A percentile compares a stretch with the other conserved stretches of the same genome.
Conservation (phyloP, 345 rosid genomes). For the Brassica nigra region DNA sequence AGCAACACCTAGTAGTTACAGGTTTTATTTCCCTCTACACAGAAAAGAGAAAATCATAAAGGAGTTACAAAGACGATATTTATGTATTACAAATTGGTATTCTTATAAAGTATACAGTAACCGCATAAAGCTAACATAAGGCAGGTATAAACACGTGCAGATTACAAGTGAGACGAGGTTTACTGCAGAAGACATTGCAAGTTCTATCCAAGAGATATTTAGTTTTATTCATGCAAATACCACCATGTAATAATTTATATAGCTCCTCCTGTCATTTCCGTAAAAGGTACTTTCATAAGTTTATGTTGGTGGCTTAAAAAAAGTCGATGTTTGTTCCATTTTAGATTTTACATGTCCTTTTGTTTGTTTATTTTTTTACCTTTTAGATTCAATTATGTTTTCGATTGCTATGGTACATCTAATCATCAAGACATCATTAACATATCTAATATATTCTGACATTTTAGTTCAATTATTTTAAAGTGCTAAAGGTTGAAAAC, state of each 20-base stretch:
- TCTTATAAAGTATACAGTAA: conserved; percentile 5
- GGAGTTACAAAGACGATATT: background rate
- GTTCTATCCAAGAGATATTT: conserved; percentile 86
- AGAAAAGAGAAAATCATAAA: background rate
- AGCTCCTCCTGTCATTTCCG: conserved; percentile 3
- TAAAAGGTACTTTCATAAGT: conserved; percentile 13
- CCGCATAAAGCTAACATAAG: conserved; percentile 10
- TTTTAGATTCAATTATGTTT: conserved; percentile 13
- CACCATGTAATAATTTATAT: conserved; percentile 46
- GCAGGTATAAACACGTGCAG: conserved; percentile 44
- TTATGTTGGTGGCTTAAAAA: conserved; percentile 1
- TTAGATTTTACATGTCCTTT: conserved; percentile 13
- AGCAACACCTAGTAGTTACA: background rate
- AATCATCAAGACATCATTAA: conserved; percentile 18
- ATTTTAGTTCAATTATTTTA: background rate
- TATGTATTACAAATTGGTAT: conserved; percentile 11
- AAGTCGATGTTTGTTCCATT: conserved; percentile 26
- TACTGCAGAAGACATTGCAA: conserved; percentile 86
- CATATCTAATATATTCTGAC: background rate
- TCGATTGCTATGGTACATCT: background rate
- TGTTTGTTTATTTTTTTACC: conserved; percentile 1
- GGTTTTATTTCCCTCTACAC: background rate
- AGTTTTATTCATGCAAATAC: conserved; percentile 84
- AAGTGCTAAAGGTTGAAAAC: background rate
- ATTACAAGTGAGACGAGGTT: conserved; percentile 67